These are phyloP conservation scores for Rhodomyrtus psidioides DNA, from an alignment of 441 rosid genomes.

Conservation along the genomic window DNA sequence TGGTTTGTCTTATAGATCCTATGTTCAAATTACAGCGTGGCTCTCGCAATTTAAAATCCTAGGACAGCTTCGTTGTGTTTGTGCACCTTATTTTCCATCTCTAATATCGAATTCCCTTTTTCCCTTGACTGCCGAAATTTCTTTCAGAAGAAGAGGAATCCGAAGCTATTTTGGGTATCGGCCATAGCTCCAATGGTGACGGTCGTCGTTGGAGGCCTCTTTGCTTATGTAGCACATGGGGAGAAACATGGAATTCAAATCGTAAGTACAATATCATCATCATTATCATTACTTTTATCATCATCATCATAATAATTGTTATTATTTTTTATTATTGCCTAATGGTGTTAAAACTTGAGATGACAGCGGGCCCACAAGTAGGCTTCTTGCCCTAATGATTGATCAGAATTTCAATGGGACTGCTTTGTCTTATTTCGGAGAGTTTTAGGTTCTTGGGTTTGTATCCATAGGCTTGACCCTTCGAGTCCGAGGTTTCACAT, in stretches of 20 bases:
- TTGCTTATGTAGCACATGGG: constrained; percentile 48
- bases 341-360: not conserved
- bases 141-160: constrained; percentile 49
- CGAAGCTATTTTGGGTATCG: constrained; percentile 83
- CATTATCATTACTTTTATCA: not conserved
- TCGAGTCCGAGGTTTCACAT: not conserved
- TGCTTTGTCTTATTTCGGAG: not conserved
- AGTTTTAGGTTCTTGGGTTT: not conserved
- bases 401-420: not conserved
- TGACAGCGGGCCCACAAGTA: not conserved
- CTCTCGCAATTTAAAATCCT: too few species aligned
- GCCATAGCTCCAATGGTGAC: constrained; percentile 79
- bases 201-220: constrained; percentile 60
- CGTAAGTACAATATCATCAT: constrained; percentile 21
- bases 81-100: not conserved
- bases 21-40: not conserved
- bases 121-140: not conserved
- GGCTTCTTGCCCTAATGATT: not conserved
- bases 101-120: not conserved
- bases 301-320: not conserved
- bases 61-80: too few species aligned
- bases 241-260: constrained; percentile 58
- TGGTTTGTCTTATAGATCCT: not conserved
- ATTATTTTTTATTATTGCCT: not conserved
- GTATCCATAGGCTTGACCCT: not conserved